phyloP scores from a whole-genome alignment of 768 basidiomycete genomes.

The Xerocomus brunneocitrinus region DNA sequence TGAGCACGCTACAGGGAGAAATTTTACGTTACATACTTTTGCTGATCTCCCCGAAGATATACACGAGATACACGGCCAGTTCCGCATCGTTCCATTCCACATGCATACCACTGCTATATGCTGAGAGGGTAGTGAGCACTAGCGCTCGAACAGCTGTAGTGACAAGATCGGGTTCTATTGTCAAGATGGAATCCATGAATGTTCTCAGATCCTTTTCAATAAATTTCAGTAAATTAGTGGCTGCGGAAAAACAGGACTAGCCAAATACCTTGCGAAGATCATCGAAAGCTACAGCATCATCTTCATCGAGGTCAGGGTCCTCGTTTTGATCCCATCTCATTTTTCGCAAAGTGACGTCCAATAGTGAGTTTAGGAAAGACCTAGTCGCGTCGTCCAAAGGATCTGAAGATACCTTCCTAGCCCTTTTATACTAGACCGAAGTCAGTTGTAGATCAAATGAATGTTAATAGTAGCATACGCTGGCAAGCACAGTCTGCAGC shows the following conservation, averaged over 20 bases:
- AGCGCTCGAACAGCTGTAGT: slow-evolving; percentile 70
- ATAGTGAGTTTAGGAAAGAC: slow-evolving; percentile 71
- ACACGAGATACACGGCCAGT: slow-evolving; percentile 88
- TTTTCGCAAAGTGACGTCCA: slow-evolving; percentile 78
- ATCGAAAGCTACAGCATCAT: slow-evolving; percentile 79
- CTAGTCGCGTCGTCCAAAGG: slow-evolving; percentile 63
- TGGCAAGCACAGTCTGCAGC: slow-evolving; percentile 65
- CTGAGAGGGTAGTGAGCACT: slow-evolving; percentile 69
- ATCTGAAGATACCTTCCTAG: slow-evolving; percentile 54
- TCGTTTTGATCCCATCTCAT: slow-evolving; percentile 87
- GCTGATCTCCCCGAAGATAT: slow-evolving; percentile 89
- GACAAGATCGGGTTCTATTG: slow-evolving; percentile 83
- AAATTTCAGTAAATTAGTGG: slow-evolving; percentile 14
- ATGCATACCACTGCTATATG: slow-evolving; percentile 52
- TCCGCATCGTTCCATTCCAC: slow-evolving; percentile 93
- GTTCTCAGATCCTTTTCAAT: slow-evolving; percentile 70
- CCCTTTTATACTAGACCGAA: slow-evolving; percentile 71
- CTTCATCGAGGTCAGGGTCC: slow-evolving; percentile 83
- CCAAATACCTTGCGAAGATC: slow-evolving; percentile 71
- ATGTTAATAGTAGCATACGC: slow-evolving; percentile 42
- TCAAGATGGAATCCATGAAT: slow-evolving; percentile 82
- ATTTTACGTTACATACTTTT: slow-evolving; percentile 55
- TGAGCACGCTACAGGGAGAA: neutral
- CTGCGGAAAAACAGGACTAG: slow-evolving; percentile 1
- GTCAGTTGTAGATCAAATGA: slow-evolving; percentile 2